Evolutionary conservation across 2,329 filamentous ascomycete species (phyloP).

Genomic region (Cladorrhinum sp.): DNA sequence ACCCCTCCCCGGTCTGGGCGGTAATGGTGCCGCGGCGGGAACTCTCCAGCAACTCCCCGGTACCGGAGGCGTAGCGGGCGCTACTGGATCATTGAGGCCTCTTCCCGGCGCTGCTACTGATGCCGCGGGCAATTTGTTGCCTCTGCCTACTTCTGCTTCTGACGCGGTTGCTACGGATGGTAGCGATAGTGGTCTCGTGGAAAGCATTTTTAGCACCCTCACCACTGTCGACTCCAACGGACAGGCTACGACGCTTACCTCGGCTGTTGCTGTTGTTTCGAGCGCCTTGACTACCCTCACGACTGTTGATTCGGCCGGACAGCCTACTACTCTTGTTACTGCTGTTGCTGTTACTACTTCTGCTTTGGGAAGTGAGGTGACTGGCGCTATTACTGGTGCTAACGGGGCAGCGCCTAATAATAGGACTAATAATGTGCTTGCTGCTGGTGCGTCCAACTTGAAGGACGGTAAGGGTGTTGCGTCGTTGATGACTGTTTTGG

Average conservation of each 20-base stretch:
- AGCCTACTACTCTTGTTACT: slow-evolving; percentile 1
- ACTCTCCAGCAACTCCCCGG: not conserved
- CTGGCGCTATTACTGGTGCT: too few species aligned
- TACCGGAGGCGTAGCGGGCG: not conserved
- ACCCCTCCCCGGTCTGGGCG: not conserved
- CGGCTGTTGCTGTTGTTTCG: slow-evolving; percentile 4
- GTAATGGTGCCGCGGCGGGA: not conserved
- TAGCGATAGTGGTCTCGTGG: not conserved
- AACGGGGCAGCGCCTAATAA: not conserved
- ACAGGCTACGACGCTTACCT: not conserved
- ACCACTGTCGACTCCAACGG: not conserved
- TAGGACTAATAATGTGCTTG: not conserved
- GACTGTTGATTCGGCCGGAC: not conserved
- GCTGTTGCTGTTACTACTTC: slow-evolving; percentile 1
- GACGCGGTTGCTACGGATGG: not conserved
- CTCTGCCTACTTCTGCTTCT: not conserved
- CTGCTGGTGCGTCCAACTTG: not conserved
- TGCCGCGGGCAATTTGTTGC: not conserved
- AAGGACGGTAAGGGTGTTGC: not conserved
- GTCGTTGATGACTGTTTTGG: not conserved
- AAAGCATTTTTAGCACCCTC: not conserved
- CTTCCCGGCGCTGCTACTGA: slow-evolving; percentile 1
- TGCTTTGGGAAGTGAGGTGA: not conserved
- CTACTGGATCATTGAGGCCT: not conserved
- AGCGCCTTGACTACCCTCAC: slow-evolving; percentile 5